phyloP scores from a whole-genome alignment of 2,329 filamentous ascomycete species.

The Paecilomyces variotii region DNA sequence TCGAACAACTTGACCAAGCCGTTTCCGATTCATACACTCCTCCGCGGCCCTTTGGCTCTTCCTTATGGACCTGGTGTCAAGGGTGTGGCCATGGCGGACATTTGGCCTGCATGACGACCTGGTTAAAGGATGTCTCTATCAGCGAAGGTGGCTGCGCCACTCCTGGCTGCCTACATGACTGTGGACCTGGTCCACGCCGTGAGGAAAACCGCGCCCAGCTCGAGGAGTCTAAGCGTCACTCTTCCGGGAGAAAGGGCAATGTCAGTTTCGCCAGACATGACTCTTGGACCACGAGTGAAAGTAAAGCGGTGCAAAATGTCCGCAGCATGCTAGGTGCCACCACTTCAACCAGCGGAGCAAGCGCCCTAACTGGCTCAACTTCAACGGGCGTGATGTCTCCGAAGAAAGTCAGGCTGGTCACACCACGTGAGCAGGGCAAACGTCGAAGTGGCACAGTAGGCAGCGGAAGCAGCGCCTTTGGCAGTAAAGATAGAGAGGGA shows the following conservation, averaged over 20 bases:
- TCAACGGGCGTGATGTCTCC: conserved; percentile 31
- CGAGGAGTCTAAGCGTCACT: conserved; percentile 25
- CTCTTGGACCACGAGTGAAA: conserved; percentile 36
- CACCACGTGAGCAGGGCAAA: conserved; percentile 34
- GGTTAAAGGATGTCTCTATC: conserved; percentile 44
- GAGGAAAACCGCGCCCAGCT: conserved; percentile 28
- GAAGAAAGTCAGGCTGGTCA: conserved; percentile 39
- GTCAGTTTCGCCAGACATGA: conserved; percentile 36
- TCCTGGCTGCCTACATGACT: conserved; percentile 53
- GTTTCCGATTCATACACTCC: conserved; percentile 14
- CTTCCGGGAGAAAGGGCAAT: conserved; percentile 24
- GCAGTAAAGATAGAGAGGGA: conserved; percentile 7
- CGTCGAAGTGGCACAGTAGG: conserved; percentile 15
- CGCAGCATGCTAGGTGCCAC: conserved; percentile 34
- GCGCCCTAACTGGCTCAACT: conserved; percentile 11
- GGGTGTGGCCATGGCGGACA: conserved; percentile 56
- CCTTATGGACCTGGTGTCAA: conserved; percentile 51
- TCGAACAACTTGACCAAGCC: conserved; percentile 16
- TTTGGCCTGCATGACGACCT: conserved; percentile 47
- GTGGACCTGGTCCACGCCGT: conserved; percentile 42
- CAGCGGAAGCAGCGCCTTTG: conserved; percentile 9
- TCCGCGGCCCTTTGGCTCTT: conserved; percentile 23
- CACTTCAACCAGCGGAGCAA: conserved; percentile 18
- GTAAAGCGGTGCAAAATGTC: conserved; percentile 39
- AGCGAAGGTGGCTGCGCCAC: conserved; percentile 51